Percentiles rank a stretch among this genome's conserved stretches.
Conservation (phyloP, 1,284 basidiomycete genomes). For the Volvariella surrecta region DNA sequence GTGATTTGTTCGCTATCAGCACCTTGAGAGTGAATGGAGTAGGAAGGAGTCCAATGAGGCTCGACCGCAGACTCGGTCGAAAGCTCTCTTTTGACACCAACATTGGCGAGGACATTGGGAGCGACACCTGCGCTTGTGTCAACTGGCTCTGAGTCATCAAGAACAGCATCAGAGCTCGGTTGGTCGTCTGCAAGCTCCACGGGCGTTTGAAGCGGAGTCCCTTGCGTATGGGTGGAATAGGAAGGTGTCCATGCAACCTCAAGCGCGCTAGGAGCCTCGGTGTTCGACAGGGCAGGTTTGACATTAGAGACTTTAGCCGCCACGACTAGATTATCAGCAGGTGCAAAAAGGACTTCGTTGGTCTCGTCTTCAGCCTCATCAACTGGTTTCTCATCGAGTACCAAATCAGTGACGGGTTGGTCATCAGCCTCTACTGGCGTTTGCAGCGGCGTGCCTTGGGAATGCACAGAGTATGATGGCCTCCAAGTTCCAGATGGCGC, state of each 20-base stretch:
- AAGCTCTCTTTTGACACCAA: too few species aligned
- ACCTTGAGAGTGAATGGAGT: conserved; percentile 16
- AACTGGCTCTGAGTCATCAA: too few species aligned
- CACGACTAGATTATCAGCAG: neutral
- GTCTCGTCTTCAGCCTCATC: too few species aligned
- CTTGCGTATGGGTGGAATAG: conserved; percentile 16
- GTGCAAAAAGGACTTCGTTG: neutral
- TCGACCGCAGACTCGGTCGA: too few species aligned
- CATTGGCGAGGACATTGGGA: too few species aligned
- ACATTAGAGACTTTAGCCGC: too few species aligned
- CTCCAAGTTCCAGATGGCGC: conserved; percentile 12
- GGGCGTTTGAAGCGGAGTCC: conserved; percentile 9
- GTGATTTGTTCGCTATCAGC: conserved; percentile 2
- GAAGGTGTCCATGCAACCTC: conserved; percentile 15
- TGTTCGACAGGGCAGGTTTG: too few species aligned
- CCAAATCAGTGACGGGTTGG: too few species aligned
- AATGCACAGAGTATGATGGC: conserved; percentile 21
- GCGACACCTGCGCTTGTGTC: too few species aligned
- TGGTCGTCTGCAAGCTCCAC: neutral
- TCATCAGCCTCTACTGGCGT: conserved; percentile 5
- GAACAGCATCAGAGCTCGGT: too few species aligned
- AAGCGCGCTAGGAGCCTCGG: neutral
- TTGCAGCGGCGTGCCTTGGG: conserved; percentile 17
- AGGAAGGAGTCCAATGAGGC: conserved; percentile 15
- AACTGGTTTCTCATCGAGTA: too few species aligned